phyloP scores from a whole-genome alignment of 2,329 filamentous ascomycete genomes.

The Cladosporium sp. region DNA sequence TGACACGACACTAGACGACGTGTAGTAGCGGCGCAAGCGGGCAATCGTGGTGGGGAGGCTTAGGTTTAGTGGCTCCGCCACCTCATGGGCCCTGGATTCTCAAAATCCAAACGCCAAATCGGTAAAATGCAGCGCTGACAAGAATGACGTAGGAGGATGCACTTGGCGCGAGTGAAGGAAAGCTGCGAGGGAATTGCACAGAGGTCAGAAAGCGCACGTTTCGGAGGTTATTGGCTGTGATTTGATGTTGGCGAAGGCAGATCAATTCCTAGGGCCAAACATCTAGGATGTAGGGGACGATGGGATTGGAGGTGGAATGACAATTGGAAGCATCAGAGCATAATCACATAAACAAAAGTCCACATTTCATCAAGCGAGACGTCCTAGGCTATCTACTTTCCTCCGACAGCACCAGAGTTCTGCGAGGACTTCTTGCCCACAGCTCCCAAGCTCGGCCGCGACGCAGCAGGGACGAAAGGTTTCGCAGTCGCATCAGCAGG shows the following conservation, averaged over 20 bases:
- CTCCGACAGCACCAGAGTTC: conserved; percentile 10
- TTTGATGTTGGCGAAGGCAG: not conserved
- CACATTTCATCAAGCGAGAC: conserved; percentile 14
- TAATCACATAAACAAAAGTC: conserved; percentile 17
- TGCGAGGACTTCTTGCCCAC: conserved; percentile 10
- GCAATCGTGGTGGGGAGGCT: not conserved
- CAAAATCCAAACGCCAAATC: not conserved
- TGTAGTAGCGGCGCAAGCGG: not conserved
- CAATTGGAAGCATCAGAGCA: not conserved
- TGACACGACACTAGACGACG: not conserved
- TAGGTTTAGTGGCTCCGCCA: not conserved
- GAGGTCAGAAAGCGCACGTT: not conserved
- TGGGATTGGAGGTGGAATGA: not conserved
- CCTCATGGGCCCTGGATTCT: not conserved
- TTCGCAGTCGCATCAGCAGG: conserved; percentile 27
- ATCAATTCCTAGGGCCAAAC: no score
- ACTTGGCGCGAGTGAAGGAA: not conserved
- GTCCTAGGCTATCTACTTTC: conserved; percentile 8
- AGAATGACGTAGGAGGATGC: not conserved
- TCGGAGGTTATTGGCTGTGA: not conserved
- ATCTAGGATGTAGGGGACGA: no score
- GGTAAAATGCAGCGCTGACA: not conserved
- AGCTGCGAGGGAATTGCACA: not conserved
- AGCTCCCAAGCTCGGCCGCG: conserved; percentile 21
- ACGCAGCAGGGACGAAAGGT: conserved; percentile 25